These are phyloP conservation scores for Pseudocercospora crystallina DNA, from an alignment of 2,329 filamentous ascomycete genomes.

Conservation along the genomic window DNA sequence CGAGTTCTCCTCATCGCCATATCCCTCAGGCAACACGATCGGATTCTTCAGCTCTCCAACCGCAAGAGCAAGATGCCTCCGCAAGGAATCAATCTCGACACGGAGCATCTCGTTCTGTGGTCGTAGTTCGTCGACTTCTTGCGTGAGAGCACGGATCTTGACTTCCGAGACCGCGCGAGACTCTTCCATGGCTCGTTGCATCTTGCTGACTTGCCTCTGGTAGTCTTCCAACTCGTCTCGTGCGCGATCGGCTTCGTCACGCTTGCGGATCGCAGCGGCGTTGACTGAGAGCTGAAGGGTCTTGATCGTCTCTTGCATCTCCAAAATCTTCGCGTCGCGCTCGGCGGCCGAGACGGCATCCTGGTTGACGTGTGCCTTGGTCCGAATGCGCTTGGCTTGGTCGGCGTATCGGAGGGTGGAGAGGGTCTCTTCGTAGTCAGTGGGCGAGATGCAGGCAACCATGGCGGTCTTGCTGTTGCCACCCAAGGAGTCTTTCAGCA, in stretches of 20 bases:
- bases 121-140: slow-evolving; percentile 50
- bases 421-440: slow-evolving; percentile 95
- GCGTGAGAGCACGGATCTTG: slow-evolving; percentile 80
- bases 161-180: slow-evolving; percentile 83
- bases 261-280: slow-evolving; percentile 61
- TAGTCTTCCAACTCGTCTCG: slow-evolving; percentile 91
- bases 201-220: slow-evolving; percentile 80
- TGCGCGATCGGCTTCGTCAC: slow-evolving; percentile 68
- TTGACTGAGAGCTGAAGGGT: slow-evolving; percentile 73
- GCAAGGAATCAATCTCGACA: slow-evolving; percentile 77
- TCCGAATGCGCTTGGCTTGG: slow-evolving; percentile 95
- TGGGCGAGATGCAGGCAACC: slow-evolving; percentile 95
- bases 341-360: slow-evolving; percentile 89
- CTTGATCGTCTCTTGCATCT: slow-evolving; percentile 95
- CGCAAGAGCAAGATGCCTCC: slow-evolving; percentile 83
- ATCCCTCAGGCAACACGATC: slow-evolving; percentile 60
- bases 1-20: slow-evolving; percentile 34
- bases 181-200: slow-evolving; percentile 97
- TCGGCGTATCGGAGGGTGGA: slow-evolving; percentile 96
- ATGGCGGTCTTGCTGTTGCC: slow-evolving; percentile 98
- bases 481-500: slow-evolving; percentile 91
- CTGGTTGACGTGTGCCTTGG: slow-evolving; percentile 91
- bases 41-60: slow-evolving; percentile 86
- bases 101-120: slow-evolving; percentile 58
- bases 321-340: slow-evolving; percentile 86